Conservation (phyloP, 495 filamentous ascomycete species). For the Coniosporium apollinis region DNA sequence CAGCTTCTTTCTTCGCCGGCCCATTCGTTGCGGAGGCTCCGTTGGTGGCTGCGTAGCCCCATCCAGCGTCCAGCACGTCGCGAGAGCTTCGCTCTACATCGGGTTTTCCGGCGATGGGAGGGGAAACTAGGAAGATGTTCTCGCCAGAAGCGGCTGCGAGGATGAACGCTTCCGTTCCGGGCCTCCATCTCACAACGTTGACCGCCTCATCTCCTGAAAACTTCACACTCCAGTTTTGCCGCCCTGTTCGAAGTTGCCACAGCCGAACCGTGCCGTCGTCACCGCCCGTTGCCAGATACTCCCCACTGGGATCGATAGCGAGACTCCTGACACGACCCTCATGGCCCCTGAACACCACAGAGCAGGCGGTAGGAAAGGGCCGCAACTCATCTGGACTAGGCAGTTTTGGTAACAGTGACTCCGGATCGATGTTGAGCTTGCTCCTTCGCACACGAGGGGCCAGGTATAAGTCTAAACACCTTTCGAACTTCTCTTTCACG, state of each 20-base stretch:
- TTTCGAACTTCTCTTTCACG: conserved; percentile 89
- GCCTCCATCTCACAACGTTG: conserved; percentile 79
- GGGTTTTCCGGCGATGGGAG: conserved; percentile 36
- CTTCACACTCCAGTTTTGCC: conserved; percentile 72
- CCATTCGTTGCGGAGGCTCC: conserved; percentile 36
- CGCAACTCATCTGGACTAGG: conserved; percentile 85
- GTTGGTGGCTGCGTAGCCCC: conserved; percentile 66
- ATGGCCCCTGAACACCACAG: conserved; percentile 73
- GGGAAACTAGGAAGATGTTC: conserved; percentile 63
- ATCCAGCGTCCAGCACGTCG: conserved; percentile 68
- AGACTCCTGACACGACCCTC: conserved; percentile 75
- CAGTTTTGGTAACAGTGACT: conserved; percentile 81
- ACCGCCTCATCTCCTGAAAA: conserved; percentile 69
- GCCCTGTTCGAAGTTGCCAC: conserved; percentile 77
- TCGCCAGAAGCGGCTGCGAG: conserved; percentile 73
- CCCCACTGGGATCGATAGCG: conserved; percentile 57
- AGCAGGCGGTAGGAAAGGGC: conserved; percentile 80
- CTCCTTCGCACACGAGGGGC: conserved; percentile 83
- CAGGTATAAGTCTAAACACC: conserved; percentile 88
- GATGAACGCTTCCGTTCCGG: conserved; percentile 61
- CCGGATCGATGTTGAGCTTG: conserved; percentile 91
- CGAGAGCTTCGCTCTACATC: conserved; percentile 56
- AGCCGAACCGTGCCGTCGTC: conserved; percentile 86
- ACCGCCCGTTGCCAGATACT: conserved; percentile 75
- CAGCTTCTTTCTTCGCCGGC: conserved; percentile 47